Evolutionary conservation across 495 filamentous ascomycete genomes (phyloP).

Genomic region (Diplogelasinospora grovesii): DNA sequence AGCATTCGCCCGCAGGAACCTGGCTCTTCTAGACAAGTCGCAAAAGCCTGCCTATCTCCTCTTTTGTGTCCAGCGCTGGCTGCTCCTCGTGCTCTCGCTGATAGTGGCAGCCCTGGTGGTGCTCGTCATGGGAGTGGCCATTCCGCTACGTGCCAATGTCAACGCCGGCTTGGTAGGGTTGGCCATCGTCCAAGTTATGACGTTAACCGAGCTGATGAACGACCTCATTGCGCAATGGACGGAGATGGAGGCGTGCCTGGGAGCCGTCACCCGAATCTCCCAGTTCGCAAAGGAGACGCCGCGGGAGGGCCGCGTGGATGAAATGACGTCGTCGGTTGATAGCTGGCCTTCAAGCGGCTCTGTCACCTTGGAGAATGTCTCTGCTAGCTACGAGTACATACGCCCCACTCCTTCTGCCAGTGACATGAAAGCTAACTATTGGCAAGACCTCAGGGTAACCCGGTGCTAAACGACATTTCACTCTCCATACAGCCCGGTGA

Average conservation of each 20-base stretch:
- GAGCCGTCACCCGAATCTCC: conserved; percentile 35
- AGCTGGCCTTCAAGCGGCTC: neutral
- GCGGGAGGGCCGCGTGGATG: neutral
- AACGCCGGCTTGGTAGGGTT: neutral
- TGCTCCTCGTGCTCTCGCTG: conserved; percentile 37
- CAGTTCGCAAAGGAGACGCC: conserved; percentile 21
- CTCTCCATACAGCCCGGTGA: neutral
- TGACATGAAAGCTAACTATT: neutral
- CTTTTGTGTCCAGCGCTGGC: conserved; percentile 40
- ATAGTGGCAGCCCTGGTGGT: conserved; percentile 31
- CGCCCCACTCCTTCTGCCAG: neutral
- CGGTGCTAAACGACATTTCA: neutral
- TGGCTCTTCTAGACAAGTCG: conserved; percentile 41
- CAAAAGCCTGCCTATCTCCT: conserved; percentile 40
- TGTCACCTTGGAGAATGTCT: neutral
- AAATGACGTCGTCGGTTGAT: neutral
- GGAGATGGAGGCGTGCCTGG: conserved; percentile 38
- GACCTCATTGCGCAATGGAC: conserved; percentile 22
- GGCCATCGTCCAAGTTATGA: neutral
- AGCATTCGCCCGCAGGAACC: conserved; percentile 36
- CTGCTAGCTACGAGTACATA: conserved; percentile 3
- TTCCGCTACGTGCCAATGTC: conserved; percentile 4
- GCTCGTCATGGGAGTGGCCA: conserved; percentile 28
- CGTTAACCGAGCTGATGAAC: neutral
- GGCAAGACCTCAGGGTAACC: no score